Evolutionary conservation across 2,329 filamentous ascomycete species (phyloP), one percentile per base, ranked within the genome.

Genomic region (Bipolaris zeicola): DNA sequence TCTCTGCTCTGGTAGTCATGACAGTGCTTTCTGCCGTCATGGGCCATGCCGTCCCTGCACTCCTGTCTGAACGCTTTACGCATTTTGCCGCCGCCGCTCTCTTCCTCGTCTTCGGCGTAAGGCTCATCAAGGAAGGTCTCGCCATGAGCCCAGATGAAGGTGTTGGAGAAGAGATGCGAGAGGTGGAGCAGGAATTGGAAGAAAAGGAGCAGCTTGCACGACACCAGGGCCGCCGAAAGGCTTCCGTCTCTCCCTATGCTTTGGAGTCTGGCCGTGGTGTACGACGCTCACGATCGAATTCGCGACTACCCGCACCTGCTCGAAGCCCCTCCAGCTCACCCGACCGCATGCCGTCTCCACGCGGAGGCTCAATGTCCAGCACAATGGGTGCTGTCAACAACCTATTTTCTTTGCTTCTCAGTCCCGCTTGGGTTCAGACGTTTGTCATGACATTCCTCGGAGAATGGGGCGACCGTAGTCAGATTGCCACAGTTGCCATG

Each of bases 401-500:
- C 69, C 85, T 99, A 3, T 86, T 92, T 61, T 92, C 91, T 10
- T 82, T 99, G 6, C 84, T 99, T 4, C 83, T 99, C 37, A 96
- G 91, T 76, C 95, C 95, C 1, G 95, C 93, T 0, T 99, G 95
- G 95, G 95, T 99, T 13, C 94, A 98, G 78, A 99, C 95, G 0
- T 99, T 99, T 73, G 86, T 96, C 67, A 99, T 99, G 95, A 99
- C 95, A 2, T 99, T 99, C 79, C 80, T 99, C 28, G 95, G 95
- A 38, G 95, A 99, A 77, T 99, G 95, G 95, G 95, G 95, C 55
- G 95, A 99, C 72, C 87, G 95, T 65, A 96, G 91, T 74, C 95
- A 99, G 79, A 98, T 99, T 70, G 95, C 95, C 20, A 99, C 95
- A 0, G 96, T 99, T 72, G 95, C 95, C 51, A 99, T 99, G 95